Evolutionary conservation across 2,329 filamentous ascomycete genomes (phyloP).

Genomic region (Trichoderma sp.): DNA sequence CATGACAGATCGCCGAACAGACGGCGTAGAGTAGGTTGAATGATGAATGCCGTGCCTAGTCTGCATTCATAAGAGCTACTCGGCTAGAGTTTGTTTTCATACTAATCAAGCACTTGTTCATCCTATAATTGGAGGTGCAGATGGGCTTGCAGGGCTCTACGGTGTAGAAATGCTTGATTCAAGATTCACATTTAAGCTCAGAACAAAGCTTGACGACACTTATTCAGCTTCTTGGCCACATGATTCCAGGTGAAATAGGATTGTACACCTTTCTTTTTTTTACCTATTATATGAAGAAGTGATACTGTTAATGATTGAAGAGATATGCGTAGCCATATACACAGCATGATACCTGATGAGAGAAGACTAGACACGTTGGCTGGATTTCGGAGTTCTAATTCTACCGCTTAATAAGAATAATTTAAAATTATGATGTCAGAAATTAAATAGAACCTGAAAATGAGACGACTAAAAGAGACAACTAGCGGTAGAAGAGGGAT

Average conservation of each 20-base stretch:
- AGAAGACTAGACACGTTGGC: not conserved
- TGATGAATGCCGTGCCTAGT: not conserved
- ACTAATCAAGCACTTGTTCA: not conserved
- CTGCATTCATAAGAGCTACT: not conserved
- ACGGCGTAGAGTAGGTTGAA: not conserved
- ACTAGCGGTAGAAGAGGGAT: not conserved
- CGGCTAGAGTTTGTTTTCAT: not conserved
- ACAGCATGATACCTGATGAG: not conserved
- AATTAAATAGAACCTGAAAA: not conserved
- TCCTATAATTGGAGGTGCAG: not conserved
- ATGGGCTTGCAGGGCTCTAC: not conserved
- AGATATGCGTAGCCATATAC: not conserved
- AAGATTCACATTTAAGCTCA: not conserved
- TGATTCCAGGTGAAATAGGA: not conserved
- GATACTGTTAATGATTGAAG: rapidly evolving
- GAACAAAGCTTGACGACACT: not conserved
- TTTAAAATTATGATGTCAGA: not conserved
- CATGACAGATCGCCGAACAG: not conserved
- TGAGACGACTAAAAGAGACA: not conserved
- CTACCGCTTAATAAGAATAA: not conserved
- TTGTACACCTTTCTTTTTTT: not conserved
- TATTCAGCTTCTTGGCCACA: not conserved
- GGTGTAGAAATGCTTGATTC: not conserved
- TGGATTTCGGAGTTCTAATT: not conserved
- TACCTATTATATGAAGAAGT: not conserved